Conservation (phyloP, 169 alveolate species). For the Plasmodium blacklocki region DNA sequence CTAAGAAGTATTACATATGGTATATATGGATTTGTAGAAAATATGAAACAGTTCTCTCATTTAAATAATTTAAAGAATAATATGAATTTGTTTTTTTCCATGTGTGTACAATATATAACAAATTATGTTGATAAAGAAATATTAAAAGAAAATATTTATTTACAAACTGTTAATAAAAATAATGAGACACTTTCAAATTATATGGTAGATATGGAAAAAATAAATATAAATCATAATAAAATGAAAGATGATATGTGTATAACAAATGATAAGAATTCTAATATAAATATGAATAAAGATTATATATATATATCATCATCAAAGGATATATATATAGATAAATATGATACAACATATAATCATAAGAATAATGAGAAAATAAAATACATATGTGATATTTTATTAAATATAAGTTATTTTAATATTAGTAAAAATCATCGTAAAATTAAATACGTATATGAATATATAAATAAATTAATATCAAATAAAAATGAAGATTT, state of each 20-base stretch:
- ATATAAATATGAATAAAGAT: conserved; percentile 55
- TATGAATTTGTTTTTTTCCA: conserved; percentile 65
- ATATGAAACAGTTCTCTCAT: conserved; percentile 63
- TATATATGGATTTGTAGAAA: conserved; percentile 53
- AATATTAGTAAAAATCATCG: conserved; percentile 55
- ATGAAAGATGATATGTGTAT: background rate
- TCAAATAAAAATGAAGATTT: background rate
- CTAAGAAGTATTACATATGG: conserved; percentile 32
- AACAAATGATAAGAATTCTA: background rate
- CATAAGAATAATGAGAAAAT: background rate
- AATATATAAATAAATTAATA: conserved; percentile 36
- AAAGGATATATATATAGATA: conserved; percentile 4
- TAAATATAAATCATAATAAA: background rate
- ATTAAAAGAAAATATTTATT: background rate
- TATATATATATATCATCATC: conserved; percentile 40
- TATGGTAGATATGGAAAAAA: background rate
- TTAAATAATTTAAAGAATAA: conserved; percentile 33
- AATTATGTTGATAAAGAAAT: conserved; percentile 28
- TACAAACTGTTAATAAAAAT: background rate
- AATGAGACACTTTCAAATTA: background rate
- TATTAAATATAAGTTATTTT: conserved; percentile 48
- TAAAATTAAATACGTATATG: conserved; percentile 44
- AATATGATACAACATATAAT: background rate
- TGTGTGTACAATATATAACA: conserved; percentile 21
- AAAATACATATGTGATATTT: conserved; percentile 23